These are phyloP conservation scores for Tephrocybe sp. DNA, from an alignment of 768 basidiomycete species.

Conservation along the genomic window DNA sequence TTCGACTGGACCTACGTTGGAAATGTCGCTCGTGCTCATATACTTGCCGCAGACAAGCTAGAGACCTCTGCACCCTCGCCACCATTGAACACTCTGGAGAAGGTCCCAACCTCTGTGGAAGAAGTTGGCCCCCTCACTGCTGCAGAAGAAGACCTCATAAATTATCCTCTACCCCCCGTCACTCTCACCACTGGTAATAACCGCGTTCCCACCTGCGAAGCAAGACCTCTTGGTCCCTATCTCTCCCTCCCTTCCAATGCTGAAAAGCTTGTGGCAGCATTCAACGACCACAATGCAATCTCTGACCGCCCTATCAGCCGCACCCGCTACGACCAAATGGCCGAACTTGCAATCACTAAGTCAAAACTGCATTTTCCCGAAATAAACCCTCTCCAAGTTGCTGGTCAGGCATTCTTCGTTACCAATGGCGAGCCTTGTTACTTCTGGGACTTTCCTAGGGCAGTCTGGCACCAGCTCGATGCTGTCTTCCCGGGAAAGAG, in stretches of 20 bases:
- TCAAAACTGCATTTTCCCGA: conserved; percentile 45
- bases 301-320: conserved; percentile 61
- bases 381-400: conserved; percentile 69
- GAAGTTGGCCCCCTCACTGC: conserved; percentile 41
- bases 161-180: conserved; percentile 58
- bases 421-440: conserved; percentile 95
- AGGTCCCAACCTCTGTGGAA: conserved; percentile 32
- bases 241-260: conserved; percentile 60
- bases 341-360: conserved; percentile 54
- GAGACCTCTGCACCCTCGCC: conserved; percentile 48
- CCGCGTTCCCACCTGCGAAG: conserved; percentile 75
- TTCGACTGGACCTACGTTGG: conserved; percentile 98
- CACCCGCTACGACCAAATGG: conserved; percentile 81
- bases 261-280: conserved; percentile 55
- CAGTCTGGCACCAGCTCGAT: conserved; percentile 75
- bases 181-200: conserved; percentile 61
- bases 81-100: conserved; percentile 34
- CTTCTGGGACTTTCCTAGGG: conserved; percentile 92
- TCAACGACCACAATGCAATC: conserved; percentile 44
- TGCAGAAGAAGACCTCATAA: conserved; percentile 42
- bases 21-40: conserved; percentile 92
- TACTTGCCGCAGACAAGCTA: conserved; percentile 91
- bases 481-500: conserved; percentile 57
- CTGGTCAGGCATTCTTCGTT: conserved; percentile 94
- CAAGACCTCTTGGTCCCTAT: conserved; percentile 84